Evolutionary conservation across 305 asterid genomes (phyloP), one percentile per base, ranked within the genome.

Genomic region (Nicotiana rustica): DNA sequence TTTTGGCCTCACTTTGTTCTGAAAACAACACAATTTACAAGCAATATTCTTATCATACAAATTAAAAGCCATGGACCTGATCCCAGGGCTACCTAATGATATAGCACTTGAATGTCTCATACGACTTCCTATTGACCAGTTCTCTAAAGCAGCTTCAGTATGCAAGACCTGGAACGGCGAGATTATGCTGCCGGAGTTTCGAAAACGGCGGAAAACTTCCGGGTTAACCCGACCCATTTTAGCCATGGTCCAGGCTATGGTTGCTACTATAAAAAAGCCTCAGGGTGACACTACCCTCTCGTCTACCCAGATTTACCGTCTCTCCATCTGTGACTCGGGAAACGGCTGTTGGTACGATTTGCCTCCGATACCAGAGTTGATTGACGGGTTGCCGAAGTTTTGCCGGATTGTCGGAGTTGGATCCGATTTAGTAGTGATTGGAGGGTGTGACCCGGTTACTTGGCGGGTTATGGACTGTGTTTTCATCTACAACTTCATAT

Each of bases 41-140:
- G 33, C 55, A 49, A 67, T 44, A 44, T 8, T 67, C 33, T 5
- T 29, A 44, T 44, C 52, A 29, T n/a, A 67, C 41, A 36, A 12
- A 69, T 44, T 0, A 14, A 0, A 13, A 47, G 21, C 21, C 6
- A 86, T 84, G 89, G 87, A 84, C 55, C 52, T 86, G 6, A 84
- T 86, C 56, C 89, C 89, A 3, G 87, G 87, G 41, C 67, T 86
- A 19, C 76, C 85, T 1, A 44, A 86, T 29, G 89, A 86, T 4
- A 64, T 83, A 13, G 83, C 83, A 13, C 5, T 81, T 21, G 82
- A 86, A 79, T 86, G 88, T 56, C 71, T 86, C 31, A 70, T 77
- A 29, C 84, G 85, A 10, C 65, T 86, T 0, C 85, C 86, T 62
- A 59, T 75, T 59, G 9, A 86, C 5, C 62, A 81, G 2, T 76